A percentile compares a stretch with the other conserved stretches of the same genome.
phyloP scores from a whole-genome alignment of 164 flowering plant genomes.

The Santalum album region DNA sequence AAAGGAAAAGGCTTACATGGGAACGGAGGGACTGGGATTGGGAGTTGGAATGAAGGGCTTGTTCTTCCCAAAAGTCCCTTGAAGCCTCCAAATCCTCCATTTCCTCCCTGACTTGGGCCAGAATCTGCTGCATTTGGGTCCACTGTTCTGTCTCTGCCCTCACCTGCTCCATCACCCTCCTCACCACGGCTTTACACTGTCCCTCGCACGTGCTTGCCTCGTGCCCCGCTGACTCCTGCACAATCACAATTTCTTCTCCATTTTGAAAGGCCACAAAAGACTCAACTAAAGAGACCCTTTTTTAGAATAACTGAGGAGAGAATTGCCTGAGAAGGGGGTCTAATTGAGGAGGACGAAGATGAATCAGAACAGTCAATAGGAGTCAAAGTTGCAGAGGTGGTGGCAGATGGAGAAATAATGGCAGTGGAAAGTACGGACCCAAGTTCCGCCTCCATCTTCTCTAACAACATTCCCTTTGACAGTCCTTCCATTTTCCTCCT shows the following conservation, averaged over 20 bases:
- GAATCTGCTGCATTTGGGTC: constrained; percentile 90
- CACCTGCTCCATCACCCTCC: constrained; percentile 70
- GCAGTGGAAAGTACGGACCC: constrained; percentile 37
- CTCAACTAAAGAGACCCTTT: background rate
- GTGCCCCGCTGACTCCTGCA: constrained; percentile 27
- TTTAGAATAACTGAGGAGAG: background rate
- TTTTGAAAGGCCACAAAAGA: background rate
- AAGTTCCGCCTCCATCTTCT: constrained; percentile 62
- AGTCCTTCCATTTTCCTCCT: constrained; percentile 57
- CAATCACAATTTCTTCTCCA: background rate
- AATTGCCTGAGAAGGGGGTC: constrained; percentile 27
- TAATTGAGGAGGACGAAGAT: constrained; percentile 12
- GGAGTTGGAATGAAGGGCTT: constrained; percentile 44
- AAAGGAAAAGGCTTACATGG: constrained; percentile 26
- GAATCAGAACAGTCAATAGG: constrained; percentile 34
- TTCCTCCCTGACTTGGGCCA: constrained; percentile 61
- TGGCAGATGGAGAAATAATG: constrained; percentile 19
- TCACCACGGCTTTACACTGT: constrained; percentile 53
- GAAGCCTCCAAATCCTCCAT: constrained; percentile 77
- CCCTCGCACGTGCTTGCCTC: constrained; percentile 58
- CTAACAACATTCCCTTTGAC: constrained; percentile 49
- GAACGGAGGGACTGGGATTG: constrained; percentile 36
- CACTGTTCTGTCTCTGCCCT: constrained; percentile 84
- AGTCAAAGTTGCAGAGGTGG: constrained; percentile 30
- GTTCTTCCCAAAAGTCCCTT: constrained; percentile 69